A percentile compares a stretch with the other conserved stretches of the same genome.
These are phyloP conservation scores for Ogataea nonfermentans DNA, from an alignment of 805 yeast genomes.

Conservation along the genomic window DNA sequence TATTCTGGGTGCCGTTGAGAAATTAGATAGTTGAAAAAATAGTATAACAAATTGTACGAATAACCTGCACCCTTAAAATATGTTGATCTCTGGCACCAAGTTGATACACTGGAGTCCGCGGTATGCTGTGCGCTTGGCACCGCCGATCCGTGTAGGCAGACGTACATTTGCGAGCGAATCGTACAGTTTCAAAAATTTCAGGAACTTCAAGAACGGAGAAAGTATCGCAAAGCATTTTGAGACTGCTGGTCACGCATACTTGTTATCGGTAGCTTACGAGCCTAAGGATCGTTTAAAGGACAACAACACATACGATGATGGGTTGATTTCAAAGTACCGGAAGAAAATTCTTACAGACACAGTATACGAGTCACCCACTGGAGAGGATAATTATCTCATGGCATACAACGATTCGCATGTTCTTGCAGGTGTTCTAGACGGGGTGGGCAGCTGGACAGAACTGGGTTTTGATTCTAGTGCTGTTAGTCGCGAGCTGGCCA, in stretches of 20 bases:
- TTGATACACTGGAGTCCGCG: not conserved
- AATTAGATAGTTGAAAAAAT: constrained; percentile 34
- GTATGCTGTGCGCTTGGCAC: not conserved
- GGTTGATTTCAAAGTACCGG: constrained; percentile 28
- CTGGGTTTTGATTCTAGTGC: constrained; percentile 89
- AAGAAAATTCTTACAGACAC: constrained; percentile 23
- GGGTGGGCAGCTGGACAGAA: constrained; percentile 97
- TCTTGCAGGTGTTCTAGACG: constrained; percentile 87
- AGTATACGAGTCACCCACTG: constrained; percentile 54
- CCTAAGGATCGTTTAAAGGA: constrained; percentile 63
- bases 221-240: constrained; percentile 26
- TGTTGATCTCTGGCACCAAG: constrained; percentile 1
- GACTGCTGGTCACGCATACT: constrained; percentile 39
- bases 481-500: constrained; percentile 76
- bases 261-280: constrained; percentile 67
- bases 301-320: constrained; percentile 36
- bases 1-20: constrained; percentile 62
- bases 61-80: constrained; percentile 1
- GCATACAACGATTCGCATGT: constrained; percentile 43
- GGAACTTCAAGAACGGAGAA: constrained; percentile 30
- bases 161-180: constrained; percentile 26
- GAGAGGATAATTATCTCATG: constrained; percentile 73
- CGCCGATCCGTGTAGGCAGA: constrained; percentile 1
- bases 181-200: constrained; percentile 18
- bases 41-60: constrained; percentile 8